Evolutionary conservation across 495 filamentous ascomycete genomes (phyloP), one percentile per base, ranked within the genome.

Genomic region (Filosporella fistucella): DNA sequence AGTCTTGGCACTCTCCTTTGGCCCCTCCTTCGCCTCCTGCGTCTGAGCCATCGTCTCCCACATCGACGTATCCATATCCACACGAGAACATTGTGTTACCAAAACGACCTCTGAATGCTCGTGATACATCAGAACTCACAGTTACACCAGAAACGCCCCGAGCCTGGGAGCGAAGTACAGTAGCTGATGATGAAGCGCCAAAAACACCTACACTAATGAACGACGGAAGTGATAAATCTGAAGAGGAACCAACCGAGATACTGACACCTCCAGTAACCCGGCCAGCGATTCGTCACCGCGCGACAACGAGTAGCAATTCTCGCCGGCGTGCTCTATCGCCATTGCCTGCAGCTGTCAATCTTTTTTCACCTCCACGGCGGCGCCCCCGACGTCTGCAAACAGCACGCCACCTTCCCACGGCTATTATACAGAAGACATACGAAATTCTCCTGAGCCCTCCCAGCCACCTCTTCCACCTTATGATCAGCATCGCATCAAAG

Each of bases 371-470:
- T n/a, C 67, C 43, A 36, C 49, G 62, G 37, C 65, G 52, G 20
- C 43, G 44, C 9, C 51, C 55, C 17, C 55, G 61, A 11, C 62
- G 58, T 4, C 56, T 75, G 1, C 63, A 62, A 33, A 61, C 63
- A 13, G 59, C 71, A 34, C 66, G 77, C 41, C 72, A 80, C 26
- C 70, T 90, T 20, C 80, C 87, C 1, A 68, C 76, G 9, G 76
- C 79, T 0, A 74, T 95, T 20, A 69, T 94, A 14, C 76, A 83
- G 22, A 89, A 85, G 63, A 89, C 88, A 0, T 82, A 78, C 59
- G 77, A 85, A 16, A 70, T 93, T 3, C 69, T 94, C 1, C 66
- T 94, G 21, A 77, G 84, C 0, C 88, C 89, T 7, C 88, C 89
- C 0, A 74, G 81, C 18, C 78, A 87, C 49, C 73, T 95, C 7